Conservation (phyloP, 139 green algal genomes). For the Asterochloris sp. region DNA sequence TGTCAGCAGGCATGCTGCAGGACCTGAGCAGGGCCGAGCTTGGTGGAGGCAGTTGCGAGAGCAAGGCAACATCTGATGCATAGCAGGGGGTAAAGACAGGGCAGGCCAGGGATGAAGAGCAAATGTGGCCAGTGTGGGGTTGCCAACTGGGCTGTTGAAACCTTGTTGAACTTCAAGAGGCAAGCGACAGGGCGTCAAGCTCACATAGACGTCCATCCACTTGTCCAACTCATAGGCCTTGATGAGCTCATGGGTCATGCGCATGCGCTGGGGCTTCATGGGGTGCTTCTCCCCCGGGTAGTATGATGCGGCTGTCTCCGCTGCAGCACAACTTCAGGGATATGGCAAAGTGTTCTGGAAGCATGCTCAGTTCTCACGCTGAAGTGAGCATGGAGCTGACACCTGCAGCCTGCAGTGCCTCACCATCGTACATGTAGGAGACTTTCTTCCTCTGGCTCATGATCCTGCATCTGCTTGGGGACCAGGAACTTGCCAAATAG, state of each 20-base stretch:
- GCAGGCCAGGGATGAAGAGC: too few species aligned
- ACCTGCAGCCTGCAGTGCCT: constrained; percentile 17
- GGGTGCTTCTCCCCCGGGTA: constrained; percentile 97
- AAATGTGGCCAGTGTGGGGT: not conserved
- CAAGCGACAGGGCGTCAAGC: constrained; percentile 9
- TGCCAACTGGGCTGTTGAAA: not conserved
- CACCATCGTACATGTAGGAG: constrained; percentile 86
- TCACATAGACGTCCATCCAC: constrained; percentile 86
- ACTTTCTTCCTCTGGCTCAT: constrained; percentile 61
- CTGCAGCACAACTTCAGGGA: constrained; percentile 29
- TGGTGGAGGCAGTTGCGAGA: too few species aligned
- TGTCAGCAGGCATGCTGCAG: too few species aligned
- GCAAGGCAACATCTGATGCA: too few species aligned
- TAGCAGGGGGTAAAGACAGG: too few species aligned
- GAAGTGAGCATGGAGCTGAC: too few species aligned
- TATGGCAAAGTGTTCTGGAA: too few species aligned
- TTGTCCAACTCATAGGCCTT: constrained; percentile 93
- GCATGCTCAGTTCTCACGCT: too few species aligned
- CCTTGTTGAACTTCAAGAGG: not conserved
- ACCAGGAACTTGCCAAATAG: too few species aligned
- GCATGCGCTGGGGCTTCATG: constrained; percentile 96
- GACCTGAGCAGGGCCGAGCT: too few species aligned
- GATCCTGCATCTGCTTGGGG: not conserved
- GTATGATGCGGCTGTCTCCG: constrained; percentile 63
- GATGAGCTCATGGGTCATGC: constrained; percentile 94